Evolutionary conservation across 495 filamentous ascomycete genomes (phyloP).

Genomic region (Podospora didyma): DNA sequence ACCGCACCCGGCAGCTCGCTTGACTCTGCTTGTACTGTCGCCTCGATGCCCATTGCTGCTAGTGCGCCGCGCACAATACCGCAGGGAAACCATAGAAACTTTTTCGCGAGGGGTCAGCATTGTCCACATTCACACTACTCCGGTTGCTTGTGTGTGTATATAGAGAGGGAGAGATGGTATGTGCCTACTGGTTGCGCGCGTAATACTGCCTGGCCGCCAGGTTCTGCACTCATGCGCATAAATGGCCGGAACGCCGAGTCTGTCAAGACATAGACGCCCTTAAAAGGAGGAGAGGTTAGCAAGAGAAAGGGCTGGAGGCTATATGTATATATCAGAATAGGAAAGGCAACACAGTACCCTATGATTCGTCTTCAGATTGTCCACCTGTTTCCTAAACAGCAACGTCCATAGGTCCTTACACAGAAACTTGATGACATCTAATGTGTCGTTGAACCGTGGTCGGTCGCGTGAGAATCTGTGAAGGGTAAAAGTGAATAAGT

Average conservation of each 20-base stretch:
- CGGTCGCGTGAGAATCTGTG: slow-evolving; percentile 80
- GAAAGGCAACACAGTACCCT: too few relatives aligned
- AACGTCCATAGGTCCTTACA: slow-evolving; percentile 97
- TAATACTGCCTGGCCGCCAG: slow-evolving; percentile 63
- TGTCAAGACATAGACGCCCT: slow-evolving; percentile 94
- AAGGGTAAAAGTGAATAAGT: not conserved
- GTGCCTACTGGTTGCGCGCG: slow-evolving; percentile 74
- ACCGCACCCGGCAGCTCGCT: slow-evolving; percentile 81
- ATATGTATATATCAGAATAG: too few relatives aligned
- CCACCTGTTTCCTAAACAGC: slow-evolving; percentile 92
- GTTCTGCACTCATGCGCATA: slow-evolving; percentile 75
- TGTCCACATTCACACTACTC: not conserved
- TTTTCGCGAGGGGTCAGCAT: not conserved
- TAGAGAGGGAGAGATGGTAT: not conserved
- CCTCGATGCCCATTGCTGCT: slow-evolving; percentile 83
- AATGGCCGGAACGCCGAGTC: slow-evolving; percentile 92
- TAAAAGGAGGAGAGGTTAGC: not conserved
- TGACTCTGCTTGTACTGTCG: slow-evolving; percentile 84
- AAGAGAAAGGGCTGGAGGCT: not conserved
- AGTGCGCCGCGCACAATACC: slow-evolving; percentile 86
- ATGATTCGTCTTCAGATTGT: slow-evolving; percentile 98
- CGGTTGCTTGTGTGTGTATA: not conserved
- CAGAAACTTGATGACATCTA: slow-evolving; percentile 94
- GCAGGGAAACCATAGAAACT: slow-evolving; percentile 91
- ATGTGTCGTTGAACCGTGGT: slow-evolving; percentile 79